Percentiles rank a stretch among this genome's conserved stretches.
phyloP scores from a whole-genome alignment of 768 basidiomycete species.

The Lactarius psammicola region DNA sequence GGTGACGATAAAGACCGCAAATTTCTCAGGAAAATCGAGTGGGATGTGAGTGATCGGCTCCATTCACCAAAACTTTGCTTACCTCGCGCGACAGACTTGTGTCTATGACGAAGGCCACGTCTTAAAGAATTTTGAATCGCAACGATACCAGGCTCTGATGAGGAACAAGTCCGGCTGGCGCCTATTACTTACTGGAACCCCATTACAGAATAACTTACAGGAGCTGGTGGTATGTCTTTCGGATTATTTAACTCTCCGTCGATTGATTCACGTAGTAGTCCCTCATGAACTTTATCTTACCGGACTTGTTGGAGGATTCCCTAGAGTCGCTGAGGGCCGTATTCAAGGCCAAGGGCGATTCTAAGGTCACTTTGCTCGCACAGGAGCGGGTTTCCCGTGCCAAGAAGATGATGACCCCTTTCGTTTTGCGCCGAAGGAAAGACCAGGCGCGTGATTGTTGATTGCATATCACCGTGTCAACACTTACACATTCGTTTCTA shows the following conservation, averaged over 20 bases:
- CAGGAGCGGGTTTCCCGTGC: slow-evolving; percentile 92
- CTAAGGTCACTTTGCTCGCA: slow-evolving; percentile 82
- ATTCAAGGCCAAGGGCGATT: slow-evolving; percentile 96
- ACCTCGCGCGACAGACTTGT: slow-evolving; percentile 57
- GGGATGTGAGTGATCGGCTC: slow-evolving; percentile 70
- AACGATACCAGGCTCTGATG: slow-evolving; percentile 87
- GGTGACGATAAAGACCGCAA: slow-evolving; percentile 85
- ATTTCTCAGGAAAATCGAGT: slow-evolving; percentile 87
- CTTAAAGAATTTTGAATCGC: slow-evolving; percentile 96
- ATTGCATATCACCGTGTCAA: background rate
- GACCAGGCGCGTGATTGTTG: slow-evolving; percentile 60
- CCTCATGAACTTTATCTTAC: slow-evolving; percentile 95
- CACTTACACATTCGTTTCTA: slow-evolving; percentile 33
- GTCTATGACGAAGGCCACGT: slow-evolving; percentile 98
- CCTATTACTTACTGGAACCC: slow-evolving; percentile 91
- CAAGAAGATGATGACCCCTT: slow-evolving; percentile 99
- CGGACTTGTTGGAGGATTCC: slow-evolving; percentile 78
- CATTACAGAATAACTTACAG: slow-evolving; percentile 88
- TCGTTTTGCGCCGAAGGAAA: slow-evolving; percentile 94
- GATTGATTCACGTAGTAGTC: slow-evolving; percentile 52
- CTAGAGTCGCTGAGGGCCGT: slow-evolving; percentile 84
- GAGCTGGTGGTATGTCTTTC: slow-evolving; percentile 74
- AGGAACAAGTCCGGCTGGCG: slow-evolving; percentile 87
- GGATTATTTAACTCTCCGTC: background rate
- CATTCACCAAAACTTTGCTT: background rate